Evolutionary conservation across 345 rosid genomes (phyloP), one percentile per base, ranked within the genome.

Genomic region (Microthlaspi erraticum): DNA sequence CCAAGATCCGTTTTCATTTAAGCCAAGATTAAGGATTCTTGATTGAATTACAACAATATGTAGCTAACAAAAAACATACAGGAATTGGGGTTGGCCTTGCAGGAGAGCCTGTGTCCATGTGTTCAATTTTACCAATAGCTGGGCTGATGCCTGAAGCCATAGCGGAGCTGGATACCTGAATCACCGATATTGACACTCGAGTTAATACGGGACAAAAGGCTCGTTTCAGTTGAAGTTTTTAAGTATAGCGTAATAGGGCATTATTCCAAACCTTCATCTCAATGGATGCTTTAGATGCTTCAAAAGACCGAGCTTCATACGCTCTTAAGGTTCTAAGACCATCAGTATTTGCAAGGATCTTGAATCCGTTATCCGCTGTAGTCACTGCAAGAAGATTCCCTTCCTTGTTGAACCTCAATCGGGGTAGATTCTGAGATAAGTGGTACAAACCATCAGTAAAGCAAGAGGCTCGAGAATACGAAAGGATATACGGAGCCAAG

Each of bases 341-440:
- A 75, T 64, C 89, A 39, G 79, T 51, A 76, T 82, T 87, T 64
- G 87, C 88, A 66, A 87, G 84, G 55, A 87, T 80, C 76, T 85
- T 85, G 54, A 87, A 74, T 62, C 85, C 90, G 16, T 73, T 86
- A 74, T 86, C 90, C 2, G 79, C 84, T 33, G 91, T 85, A 46
- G 88, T 80, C 60, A 81, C 89, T 55, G 82, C 91, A 66, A 88
- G 84, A 42, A 88, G 77, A 70, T 67, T 82, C 16, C 95, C 95
- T 36, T 85, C 88, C 81, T 83, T 87, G 87, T 85, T 89, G 83
- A 89, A 89, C 64, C 87, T 84, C 79, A 89, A 54, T 8, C 87
- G 74, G 14, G 95, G 92, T 66, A 74, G 78, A 71, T 53, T 70
- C 93, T 88, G 77, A 68, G 33, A 56, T 49, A 61, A 42, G 18